phyloP scores from a whole-genome alignment of 371 early-diverging fungal genomes.

The Mucor piriformis region DNA sequence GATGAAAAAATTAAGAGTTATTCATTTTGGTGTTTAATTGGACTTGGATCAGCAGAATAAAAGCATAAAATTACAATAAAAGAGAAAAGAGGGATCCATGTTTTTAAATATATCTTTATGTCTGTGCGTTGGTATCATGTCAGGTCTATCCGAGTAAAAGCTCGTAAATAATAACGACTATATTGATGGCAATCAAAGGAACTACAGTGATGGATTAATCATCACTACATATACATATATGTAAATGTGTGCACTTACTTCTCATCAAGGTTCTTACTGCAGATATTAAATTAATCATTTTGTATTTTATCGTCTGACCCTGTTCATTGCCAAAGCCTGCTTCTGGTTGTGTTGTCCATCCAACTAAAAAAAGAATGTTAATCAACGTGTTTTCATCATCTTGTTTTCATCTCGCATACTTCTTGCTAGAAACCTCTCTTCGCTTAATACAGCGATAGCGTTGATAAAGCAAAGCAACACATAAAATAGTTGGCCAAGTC shows the following conservation, averaged over 20 bases:
- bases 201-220: conserved; percentile 50
- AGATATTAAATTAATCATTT: conserved; percentile 86
- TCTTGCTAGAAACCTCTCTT: conserved; percentile 92
- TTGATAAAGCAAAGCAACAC: conserved; percentile 84
- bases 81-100: neutral
- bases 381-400: neutral
- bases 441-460: conserved; percentile 90
- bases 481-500: conserved; percentile 79
- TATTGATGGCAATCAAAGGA: conserved; percentile 83
- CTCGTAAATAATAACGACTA: conserved; percentile 84
- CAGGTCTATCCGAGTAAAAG: conserved; percentile 72
- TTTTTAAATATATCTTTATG: no score
- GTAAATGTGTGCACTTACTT: conserved; percentile 59
- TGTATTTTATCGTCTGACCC: conserved; percentile 71
- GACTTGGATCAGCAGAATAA: conserved; percentile 50
- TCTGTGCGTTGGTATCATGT: no score
- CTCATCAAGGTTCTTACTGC: conserved; percentile 91
- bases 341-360: conserved; percentile 69
- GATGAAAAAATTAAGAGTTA: conserved; percentile 51
- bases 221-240: neutral
- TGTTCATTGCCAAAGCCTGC: conserved; percentile 72
- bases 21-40: conserved; percentile 70
- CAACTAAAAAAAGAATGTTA: conserved; percentile 45
- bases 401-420: conserved; percentile 56
- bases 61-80: neutral